Percentiles rank a stretch among this genome's conserved stretches.
Evolutionary conservation across 139 green algal genomes (phyloP).

Genomic region (Picochlorum sp.): DNA sequence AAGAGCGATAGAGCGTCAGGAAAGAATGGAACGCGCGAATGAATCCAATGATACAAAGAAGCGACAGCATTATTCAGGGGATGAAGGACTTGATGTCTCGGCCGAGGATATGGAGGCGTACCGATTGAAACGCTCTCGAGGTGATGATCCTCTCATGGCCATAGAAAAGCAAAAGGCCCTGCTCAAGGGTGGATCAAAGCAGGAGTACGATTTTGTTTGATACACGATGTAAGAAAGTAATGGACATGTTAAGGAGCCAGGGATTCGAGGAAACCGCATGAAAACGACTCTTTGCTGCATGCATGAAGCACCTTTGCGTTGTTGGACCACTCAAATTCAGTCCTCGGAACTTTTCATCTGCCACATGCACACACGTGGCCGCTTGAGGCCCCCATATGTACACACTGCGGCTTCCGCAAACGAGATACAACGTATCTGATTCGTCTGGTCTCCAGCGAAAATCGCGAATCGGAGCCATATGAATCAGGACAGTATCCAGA

Average conservation of each 20-base stretch:
- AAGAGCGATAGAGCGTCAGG: slow-evolving; percentile 56
- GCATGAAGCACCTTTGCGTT: slow-evolving; percentile 41
- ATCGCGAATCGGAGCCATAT: slow-evolving; percentile 35
- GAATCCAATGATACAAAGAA: slow-evolving; percentile 61
- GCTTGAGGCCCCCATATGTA: slow-evolving; percentile 74
- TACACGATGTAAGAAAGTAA: slow-evolving; percentile 14
- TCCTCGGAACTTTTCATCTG: slow-evolving; percentile 55
- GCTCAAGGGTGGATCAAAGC: neutral
- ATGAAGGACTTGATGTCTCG: slow-evolving; percentile 51
- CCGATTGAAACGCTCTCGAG: slow-evolving; percentile 53
- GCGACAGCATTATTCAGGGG: slow-evolving; percentile 67
- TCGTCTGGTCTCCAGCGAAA: slow-evolving; percentile 47
- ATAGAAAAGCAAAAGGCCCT: slow-evolving; percentile 18
- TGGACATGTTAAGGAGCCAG: neutral
- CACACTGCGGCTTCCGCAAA: slow-evolving; percentile 41
- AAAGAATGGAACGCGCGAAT: slow-evolving; percentile 29
- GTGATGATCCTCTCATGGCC: slow-evolving; percentile 67
- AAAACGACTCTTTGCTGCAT: slow-evolving; percentile 49
- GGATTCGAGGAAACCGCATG: slow-evolving; percentile 47
- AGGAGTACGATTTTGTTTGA: neutral
- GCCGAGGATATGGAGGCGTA: slow-evolving; percentile 98
- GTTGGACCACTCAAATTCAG: slow-evolving; percentile 43
- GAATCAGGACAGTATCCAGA: slow-evolving; percentile 59
- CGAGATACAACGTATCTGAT: slow-evolving; percentile 40
- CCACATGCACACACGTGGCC: slow-evolving; percentile 71